Evolutionary conservation across 2,329 filamentous ascomycete genomes (phyloP).

Genomic region (Plenodomus biglobosus): DNA sequence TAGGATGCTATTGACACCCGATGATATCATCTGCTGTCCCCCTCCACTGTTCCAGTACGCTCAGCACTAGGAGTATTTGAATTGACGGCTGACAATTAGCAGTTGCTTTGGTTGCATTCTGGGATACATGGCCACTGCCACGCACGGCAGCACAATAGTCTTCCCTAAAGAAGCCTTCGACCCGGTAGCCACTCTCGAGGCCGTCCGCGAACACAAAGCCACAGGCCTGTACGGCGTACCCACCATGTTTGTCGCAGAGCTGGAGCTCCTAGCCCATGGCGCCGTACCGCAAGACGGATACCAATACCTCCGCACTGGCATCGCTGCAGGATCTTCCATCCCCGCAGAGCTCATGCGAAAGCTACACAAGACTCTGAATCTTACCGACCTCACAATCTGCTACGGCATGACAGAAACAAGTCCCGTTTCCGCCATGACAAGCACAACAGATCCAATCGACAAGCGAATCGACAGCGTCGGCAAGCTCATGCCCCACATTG

Average conservation of each 20-base stretch:
- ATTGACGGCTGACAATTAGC: slow-evolving; percentile 3
- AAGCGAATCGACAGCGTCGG: slow-evolving; percentile 78
- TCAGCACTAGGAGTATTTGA: neutral
- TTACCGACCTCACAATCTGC: slow-evolving; percentile 85
- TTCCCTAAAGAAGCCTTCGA: slow-evolving; percentile 89
- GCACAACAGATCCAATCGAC: slow-evolving; percentile 70
- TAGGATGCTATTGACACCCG: slow-evolving; percentile 75
- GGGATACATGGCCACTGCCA: slow-evolving; percentile 95
- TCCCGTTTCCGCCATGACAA: slow-evolving; percentile 76
- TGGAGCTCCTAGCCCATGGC: slow-evolving; percentile 69
- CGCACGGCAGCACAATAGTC: slow-evolving; percentile 76
- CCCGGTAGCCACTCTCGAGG: slow-evolving; percentile 67
- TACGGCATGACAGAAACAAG: slow-evolving; percentile 95
- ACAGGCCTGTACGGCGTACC: slow-evolving; percentile 83
- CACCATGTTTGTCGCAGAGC: slow-evolving; percentile 90
- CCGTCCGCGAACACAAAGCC: slow-evolving; percentile 63
- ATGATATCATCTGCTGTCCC: slow-evolving; percentile 69
- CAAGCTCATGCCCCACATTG: slow-evolving; percentile 78
- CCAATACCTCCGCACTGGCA: slow-evolving; percentile 76
- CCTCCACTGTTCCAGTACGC: slow-evolving; percentile 56
- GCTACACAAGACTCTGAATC: slow-evolving; percentile 71
- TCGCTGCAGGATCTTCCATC: slow-evolving; percentile 84
- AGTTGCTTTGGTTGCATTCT: slow-evolving; percentile 86
- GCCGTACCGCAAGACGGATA: slow-evolving; percentile 54
- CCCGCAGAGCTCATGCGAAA: slow-evolving; percentile 78